Evolutionary conservation across 257 asterid genomes (phyloP), one percentile per base, ranked within the genome.

Genomic region (Mitragyna speciosa): DNA sequence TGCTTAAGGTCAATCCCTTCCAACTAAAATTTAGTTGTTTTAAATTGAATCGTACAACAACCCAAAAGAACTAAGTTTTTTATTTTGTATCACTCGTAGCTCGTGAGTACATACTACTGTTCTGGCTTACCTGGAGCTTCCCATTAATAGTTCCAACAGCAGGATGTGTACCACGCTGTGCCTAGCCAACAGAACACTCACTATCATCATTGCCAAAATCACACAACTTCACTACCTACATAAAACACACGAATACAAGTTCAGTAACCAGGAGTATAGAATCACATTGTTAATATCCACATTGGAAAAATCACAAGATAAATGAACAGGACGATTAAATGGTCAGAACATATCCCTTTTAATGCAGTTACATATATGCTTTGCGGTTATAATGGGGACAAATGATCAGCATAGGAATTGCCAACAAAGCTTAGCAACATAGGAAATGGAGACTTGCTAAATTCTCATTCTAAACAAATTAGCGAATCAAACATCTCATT

Each of bases 101-200:
- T 5, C 20, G 12, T 69, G 52, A 22, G n/a, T 31, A 19, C 24
- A 36, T 22, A 56, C 8, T 33, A 52, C 56, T n/a, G 24, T 49
- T 22, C 49, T 15, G 64, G 9, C 81, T 45, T 83, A 95, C 99
- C 91, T 95, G 98, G 77, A 93, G 88, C 87, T 95, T 93, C 22
- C 99, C 99, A 28, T 82, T 87, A 91, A 89, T 88, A 79, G 98
- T 92, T 80, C 99, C 99, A 79, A 95, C 89, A 81, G 99, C 97
- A 80, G 93, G 98, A 83, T 93, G 97, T 3, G 97, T 88, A 63
- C 97, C 96, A 73, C 91, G 96, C 31, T 87, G 94, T 28, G 98
- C 97, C 99, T 98, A 95, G 61, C 93, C 95, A 52, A 95, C 98
- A 43, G 99, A 95, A 83, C 96, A 92, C 75, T 92, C 98, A 73